phyloP scores from a whole-genome alignment of 2,329 filamentous ascomycete species.

The Ophiostoma perfectum region DNA sequence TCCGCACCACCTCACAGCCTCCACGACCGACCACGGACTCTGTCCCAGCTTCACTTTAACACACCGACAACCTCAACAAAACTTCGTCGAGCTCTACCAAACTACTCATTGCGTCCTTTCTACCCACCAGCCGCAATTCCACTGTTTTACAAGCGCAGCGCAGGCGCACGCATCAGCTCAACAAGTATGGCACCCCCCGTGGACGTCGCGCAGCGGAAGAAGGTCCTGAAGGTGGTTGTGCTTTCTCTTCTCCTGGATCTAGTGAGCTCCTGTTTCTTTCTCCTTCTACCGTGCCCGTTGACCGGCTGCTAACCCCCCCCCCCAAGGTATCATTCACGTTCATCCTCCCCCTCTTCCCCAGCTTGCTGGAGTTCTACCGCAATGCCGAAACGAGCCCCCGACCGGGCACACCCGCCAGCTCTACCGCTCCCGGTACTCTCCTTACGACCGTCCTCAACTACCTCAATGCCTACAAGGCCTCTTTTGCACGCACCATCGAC shows the following conservation, averaged over 20 bases:
- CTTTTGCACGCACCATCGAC: conserved; percentile 87
- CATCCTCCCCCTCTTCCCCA: conserved; percentile 92
- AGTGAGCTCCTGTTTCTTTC: conserved; percentile 47
- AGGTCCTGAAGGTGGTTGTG: conserved; percentile 80
- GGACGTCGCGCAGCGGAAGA: conserved; percentile 60
- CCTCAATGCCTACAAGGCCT: conserved; percentile 90
- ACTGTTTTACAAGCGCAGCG: not conserved
- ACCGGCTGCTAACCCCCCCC: not conserved
- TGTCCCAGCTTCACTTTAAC: not conserved
- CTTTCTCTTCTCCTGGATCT: conserved; percentile 84
- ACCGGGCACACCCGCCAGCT: conserved; percentile 32
- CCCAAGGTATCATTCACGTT: conserved; percentile 93
- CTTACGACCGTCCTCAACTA: conserved; percentile 74
- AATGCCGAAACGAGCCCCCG: conserved; percentile 62
- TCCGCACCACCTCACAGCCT: conserved; percentile 5
- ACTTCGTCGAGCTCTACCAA: not conserved
- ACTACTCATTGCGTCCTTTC: not conserved
- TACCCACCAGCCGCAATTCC: not conserved
- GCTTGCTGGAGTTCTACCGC: conserved; percentile 93
- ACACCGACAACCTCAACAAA: not conserved
- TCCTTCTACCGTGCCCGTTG: not conserved
- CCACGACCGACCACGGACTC: not conserved
- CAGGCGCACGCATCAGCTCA: not conserved
- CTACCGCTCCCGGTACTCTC: conserved; percentile 52
- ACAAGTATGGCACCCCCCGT: conserved; percentile 39